Base-by-base conservation (phyloP, 2,329 filamentous ascomycete genomes). In the Xylaria digitata region DNA sequence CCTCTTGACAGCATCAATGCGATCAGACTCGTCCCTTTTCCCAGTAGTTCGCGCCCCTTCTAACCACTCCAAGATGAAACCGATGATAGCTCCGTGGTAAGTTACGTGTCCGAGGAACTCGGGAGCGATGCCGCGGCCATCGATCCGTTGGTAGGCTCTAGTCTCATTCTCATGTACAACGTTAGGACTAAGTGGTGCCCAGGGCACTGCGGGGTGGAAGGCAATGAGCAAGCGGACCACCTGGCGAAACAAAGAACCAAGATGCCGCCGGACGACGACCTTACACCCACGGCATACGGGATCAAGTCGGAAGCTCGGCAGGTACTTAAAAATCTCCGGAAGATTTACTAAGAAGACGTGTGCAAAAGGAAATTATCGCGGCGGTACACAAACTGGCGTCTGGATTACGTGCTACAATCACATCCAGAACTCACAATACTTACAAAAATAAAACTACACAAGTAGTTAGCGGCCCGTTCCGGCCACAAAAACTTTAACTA, bases 51-150 rank as follows among this genome's bases (percentile, higher is more conserved):
- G 2, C 5, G 43, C 53, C 15, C 58, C 63, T 52, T 62, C 52
- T 6, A 66, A 0, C 34, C n/a, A 56, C 46, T 66, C 52, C 1
- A 57, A 1, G 1, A 57, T 46, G 19, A 50, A 56, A 2, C 63
- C 63, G 6, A 66, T 45, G 9, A 66, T 26, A 8, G 37, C 34
- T 0, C 63, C 63, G 1, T 21, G 23, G 17, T 62, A 62, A 34
- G 63, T 66, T n/a, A 66, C 57, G 23, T 66, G 63, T 4, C 57
- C 63, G 4, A 66, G 58, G 34, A 66, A 66, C 3, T 56, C 3
- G 15, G 56, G 63, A n/a, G 63, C 48, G 7, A 61, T 32, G 3
- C 32, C 37, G 19, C 37, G 58, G 4, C 63, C 58, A 2, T 52
- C 43, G 6, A 46, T 11, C 5, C 3, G 15, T 34, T 62, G 43